Evolutionary conservation across 352 stramenopile species (phyloP), one percentile per base, ranked within the genome.

Genomic region (Phytophthora colocasiae): DNA sequence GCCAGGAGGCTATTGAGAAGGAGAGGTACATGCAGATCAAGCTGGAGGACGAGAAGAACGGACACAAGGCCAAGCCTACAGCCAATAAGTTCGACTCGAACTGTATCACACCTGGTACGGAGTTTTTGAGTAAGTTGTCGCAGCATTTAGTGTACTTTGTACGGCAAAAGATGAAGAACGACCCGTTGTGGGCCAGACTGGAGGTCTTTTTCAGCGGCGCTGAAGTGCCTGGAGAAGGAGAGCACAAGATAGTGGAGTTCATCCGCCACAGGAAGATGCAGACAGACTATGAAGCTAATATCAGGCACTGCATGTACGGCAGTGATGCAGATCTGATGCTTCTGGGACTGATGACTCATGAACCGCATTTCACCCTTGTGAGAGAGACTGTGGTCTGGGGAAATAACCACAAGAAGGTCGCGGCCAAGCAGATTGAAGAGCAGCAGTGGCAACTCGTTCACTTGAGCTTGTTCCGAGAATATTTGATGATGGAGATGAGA

Each of bases 251-350:
- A 66, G 98, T 99, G 70, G 92, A 99, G 66, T 98, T 99, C 69
- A 99, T 99, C 69, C 92, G 97, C 24, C 84, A 90, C 51, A 72
- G 85, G 51, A 96, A 97, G 75, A 97, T 94, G 82, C 73, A 96
- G 62, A 81, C 86, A 0, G 90, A 87, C 7, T 99, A 99, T 81
- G 77, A 91, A 51, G 81, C 96, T 11, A 99, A 99, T 76, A 89
- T 98, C 58, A 90, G 97, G 15, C 98, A 99, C 80, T 99, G 98
- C 66, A 97, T 99, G 73, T 99, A 99, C 75, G 98, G 98, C 27
- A 96, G 98, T 43, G 98, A 99, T 81, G 98, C 98, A 5, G 98
- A 99, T 78, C 80, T 99, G 12, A 99, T 99, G 89, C 96, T 99
- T 71, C 74, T 99, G 12, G 95, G 94, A 6, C 80, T 99, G 1